phyloP scores from a whole-genome alignment of 75 land plant genomes.

The Pseudotsuga menziesii region DNA sequence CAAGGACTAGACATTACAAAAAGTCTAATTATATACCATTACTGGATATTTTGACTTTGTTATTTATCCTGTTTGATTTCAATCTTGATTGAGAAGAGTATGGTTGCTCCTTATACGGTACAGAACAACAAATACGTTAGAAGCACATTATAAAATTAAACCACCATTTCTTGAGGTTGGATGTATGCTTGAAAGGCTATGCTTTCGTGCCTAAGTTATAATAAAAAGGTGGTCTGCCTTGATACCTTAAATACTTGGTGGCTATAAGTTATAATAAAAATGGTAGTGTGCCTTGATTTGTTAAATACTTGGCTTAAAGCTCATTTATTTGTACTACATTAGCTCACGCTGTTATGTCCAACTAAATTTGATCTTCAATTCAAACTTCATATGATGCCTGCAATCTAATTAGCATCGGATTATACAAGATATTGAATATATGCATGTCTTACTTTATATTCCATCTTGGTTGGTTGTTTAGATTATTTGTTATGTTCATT shows the following conservation, averaged over 20 bases:
- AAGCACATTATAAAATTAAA: background rate
- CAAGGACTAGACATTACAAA: no score
- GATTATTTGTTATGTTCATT: slow-evolving; percentile 1
- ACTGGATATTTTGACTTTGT: background rate
- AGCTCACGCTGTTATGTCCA: background rate
- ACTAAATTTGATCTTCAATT: background rate
- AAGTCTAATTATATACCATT: no score
- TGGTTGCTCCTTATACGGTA: background rate
- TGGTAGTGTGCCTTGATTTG: background rate
- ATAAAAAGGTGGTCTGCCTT: background rate
- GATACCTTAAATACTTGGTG: background rate
- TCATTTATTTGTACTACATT: background rate
- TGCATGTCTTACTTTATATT: background rate
- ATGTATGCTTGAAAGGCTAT: background rate
- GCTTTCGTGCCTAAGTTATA: background rate
- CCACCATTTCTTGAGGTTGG: background rate
- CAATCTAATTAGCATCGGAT: no score
- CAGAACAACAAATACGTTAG: background rate
- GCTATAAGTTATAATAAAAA: background rate
- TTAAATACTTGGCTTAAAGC: background rate
- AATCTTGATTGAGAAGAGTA: background rate
- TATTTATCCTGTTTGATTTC: background rate
- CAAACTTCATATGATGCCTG: background rate
- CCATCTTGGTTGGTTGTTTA: background rate
- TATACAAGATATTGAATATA: no score